A percentile compares a stretch with the other conserved stretches of the same genome.
phyloP scores from a whole-genome alignment of 2,329 filamentous ascomycete genomes.

The Calonectria honghensis region DNA sequence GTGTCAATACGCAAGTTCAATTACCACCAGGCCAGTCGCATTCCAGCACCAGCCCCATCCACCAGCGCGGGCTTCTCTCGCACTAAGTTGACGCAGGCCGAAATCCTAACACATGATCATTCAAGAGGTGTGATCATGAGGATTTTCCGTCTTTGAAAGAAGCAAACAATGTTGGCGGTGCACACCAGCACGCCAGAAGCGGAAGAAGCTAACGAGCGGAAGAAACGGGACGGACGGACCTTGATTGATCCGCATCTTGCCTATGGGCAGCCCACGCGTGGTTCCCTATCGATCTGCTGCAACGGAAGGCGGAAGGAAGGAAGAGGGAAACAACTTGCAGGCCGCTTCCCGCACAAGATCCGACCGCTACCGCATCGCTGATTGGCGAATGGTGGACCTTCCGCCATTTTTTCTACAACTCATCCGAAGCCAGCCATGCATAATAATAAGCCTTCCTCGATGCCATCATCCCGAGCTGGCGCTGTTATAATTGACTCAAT shows the following conservation, averaged over 20 bases:
- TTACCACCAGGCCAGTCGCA: conserved; percentile 14
- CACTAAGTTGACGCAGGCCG: neutral
- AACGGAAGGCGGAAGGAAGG: conserved; percentile 44
- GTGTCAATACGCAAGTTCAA: neutral
- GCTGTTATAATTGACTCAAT: neutral
- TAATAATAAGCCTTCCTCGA: conserved; percentile 11
- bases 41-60: conserved; percentile 4
- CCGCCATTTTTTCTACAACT: conserved; percentile 10
- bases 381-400: conserved; percentile 45
- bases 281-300: conserved; percentile 15
- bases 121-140: neutral
- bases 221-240: conserved; percentile 11
- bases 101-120: neutral
- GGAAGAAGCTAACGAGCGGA: conserved; percentile 20
- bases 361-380: conserved; percentile 34
- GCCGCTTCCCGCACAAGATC: conserved; percentile 36
- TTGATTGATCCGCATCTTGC: conserved; percentile 30
- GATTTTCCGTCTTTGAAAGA: neutral
- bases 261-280: neutral
- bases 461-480: neutral
- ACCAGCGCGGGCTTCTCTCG: neutral
- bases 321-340: conserved; percentile 28
- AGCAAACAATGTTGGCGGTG: neutral
- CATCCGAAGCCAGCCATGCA: conserved; percentile 18
- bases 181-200: conserved; percentile 1